These are phyloP conservation scores for Aspergillus spinulosporus DNA, from an alignment of 2,329 filamentous ascomycete species.

Conservation along the genomic window DNA sequence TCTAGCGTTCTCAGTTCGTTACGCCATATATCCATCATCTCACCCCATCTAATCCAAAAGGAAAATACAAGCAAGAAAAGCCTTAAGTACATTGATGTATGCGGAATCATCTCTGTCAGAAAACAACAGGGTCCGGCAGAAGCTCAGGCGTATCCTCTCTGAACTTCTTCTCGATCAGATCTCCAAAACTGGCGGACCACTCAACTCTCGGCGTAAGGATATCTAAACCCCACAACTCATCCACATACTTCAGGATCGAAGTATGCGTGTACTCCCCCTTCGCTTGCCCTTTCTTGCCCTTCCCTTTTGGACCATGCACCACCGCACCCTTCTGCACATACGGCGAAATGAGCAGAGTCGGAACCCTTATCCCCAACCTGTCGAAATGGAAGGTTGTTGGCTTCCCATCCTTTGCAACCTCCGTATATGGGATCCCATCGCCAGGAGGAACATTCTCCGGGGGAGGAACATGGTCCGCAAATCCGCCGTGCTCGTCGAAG, in stretches of 20 bases:
- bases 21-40: background rate
- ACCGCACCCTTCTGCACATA: conserved; percentile 35
- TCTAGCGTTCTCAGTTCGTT: too few relatives aligned
- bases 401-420: conserved; percentile 26
- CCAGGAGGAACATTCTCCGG: conserved; percentile 41
- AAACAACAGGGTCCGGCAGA: conserved; percentile 28
- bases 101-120: conserved; percentile 14
- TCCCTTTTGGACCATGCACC: conserved; percentile 39
- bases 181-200: conserved; percentile 45
- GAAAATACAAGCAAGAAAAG: background rate
- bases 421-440: conserved; percentile 34
- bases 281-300: conserved; percentile 20
- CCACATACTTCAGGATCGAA: conserved; percentile 44
- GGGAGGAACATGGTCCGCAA: conserved; percentile 43
- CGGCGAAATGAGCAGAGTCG: conserved; percentile 41
- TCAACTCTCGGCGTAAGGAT: conserved; percentile 45
- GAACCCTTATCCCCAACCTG: conserved; percentile 40
- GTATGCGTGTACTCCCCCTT: conserved; percentile 41
- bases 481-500: conserved; percentile 46
- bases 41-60: background rate
- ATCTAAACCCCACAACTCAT: conserved; percentile 43
- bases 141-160: conserved; percentile 30
- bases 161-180: conserved; percentile 27
- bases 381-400: conserved; percentile 41
- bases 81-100: too few relatives aligned